A percentile compares a stretch with the other conserved stretches of the same genome.
Conservation (phyloP, 2,329 filamentous ascomycete species). For the Microcera coccophila region DNA sequence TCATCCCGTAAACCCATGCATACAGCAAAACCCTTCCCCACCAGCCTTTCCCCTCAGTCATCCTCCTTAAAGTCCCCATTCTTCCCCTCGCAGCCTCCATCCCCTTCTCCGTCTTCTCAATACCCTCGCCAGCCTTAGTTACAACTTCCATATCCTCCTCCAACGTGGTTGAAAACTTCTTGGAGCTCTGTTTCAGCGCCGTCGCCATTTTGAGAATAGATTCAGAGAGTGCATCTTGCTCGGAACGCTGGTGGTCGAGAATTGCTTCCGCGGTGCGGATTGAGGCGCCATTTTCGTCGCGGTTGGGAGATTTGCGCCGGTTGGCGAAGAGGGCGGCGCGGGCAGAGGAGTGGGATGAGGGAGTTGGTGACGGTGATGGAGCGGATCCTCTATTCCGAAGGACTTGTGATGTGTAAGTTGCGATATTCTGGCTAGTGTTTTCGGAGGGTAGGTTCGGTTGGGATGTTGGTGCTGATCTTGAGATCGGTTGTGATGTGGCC, state of each 20-base stretch:
- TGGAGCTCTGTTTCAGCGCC: constrained; percentile 70
- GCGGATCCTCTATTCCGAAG: constrained; percentile 33
- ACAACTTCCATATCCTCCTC: constrained; percentile 70
- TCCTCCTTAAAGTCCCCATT: constrained; percentile 72
- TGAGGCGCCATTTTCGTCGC: constrained; percentile 28
- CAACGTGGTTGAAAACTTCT: constrained; percentile 66
- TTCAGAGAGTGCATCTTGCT: constrained; percentile 78
- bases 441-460: constrained; percentile 7
- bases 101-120: constrained; percentile 71
- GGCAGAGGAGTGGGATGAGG: constrained; percentile 33
- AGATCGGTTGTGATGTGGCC: too few relatives aligned
- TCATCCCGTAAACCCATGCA: constrained; percentile 76
- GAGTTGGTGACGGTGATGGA: constrained; percentile 16
- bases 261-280: constrained; percentile 63
- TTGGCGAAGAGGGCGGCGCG: constrained; percentile 45
- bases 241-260: constrained; percentile 69
- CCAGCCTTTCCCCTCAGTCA: constrained; percentile 88
- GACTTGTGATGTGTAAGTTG: constrained; percentile 34
- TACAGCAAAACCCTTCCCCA: constrained; percentile 81
- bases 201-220: constrained; percentile 78
- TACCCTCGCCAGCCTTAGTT: constrained; percentile 64
- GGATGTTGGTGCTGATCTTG: constrained; percentile 29
- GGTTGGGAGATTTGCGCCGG: constrained; percentile 31
- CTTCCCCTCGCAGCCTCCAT: constrained; percentile 72
- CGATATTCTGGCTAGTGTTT: constrained; percentile 11